These are phyloP conservation scores for Penicillium sumatraense DNA, from an alignment of 2,329 filamentous ascomycete species.

Conservation along the genomic window DNA sequence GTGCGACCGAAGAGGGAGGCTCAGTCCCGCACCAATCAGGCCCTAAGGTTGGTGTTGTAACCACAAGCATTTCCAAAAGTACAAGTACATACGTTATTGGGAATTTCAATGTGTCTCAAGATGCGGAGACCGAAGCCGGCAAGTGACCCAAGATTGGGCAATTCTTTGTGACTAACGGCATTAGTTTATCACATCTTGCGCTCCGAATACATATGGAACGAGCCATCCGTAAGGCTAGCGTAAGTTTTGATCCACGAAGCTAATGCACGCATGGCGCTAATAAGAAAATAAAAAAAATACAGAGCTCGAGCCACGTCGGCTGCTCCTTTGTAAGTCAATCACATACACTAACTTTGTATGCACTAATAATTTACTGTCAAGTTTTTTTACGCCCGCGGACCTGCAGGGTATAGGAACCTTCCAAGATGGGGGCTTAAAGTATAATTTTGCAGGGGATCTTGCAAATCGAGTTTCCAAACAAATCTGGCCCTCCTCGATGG, in stretches of 20 bases:
- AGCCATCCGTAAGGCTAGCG: constrained; percentile 20
- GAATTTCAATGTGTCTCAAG: constrained; percentile 22
- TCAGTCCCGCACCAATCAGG: neutral
- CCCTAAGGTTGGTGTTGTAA: constrained; percentile 21
- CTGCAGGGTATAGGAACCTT: constrained; percentile 18
- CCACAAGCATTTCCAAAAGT: constrained; percentile 23
- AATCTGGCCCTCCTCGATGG: constrained; percentile 20
- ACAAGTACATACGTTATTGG: constrained; percentile 23
- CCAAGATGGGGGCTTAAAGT: constrained; percentile 18
- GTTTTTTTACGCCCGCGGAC: constrained; percentile 24
- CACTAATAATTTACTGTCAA: constrained; percentile 2
- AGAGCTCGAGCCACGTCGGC: constrained; percentile 26
- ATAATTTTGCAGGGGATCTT: constrained; percentile 19
- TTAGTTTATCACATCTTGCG: constrained; percentile 20
- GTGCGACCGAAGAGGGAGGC: constrained; percentile 4
- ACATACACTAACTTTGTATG: neutral
- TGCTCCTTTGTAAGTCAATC: constrained; percentile 19
- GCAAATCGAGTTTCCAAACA: constrained; percentile 12
- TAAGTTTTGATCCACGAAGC: constrained; percentile 8
- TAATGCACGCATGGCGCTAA: neutral
- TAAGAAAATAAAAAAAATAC: neutral
- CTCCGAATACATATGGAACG: neutral
- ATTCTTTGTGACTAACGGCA: neutral
- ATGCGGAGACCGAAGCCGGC: constrained; percentile 3
- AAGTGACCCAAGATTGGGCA: neutral